Evolutionary conservation across 1,139 yeast genomes (phyloP), one percentile per base, ranked within the genome.

Genomic region (Candida neerlandica): DNA sequence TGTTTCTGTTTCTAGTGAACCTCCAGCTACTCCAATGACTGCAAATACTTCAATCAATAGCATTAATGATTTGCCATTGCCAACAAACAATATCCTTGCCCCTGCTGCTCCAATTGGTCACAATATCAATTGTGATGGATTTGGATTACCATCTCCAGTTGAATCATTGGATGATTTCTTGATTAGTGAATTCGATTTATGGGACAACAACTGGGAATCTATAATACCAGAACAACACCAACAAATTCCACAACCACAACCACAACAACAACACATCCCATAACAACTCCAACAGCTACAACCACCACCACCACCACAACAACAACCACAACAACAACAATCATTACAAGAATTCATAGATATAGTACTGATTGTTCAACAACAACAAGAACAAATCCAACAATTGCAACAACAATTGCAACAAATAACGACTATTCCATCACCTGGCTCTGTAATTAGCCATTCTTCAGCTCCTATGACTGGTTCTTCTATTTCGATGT

Each of bases 311-410:
- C 49, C 43, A 43, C 33, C 26, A 37, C 52, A 41, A 41, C 51
- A 43, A 45, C 44, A 37, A 42, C 49, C 43, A 43, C 33, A 35
- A 37, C 52, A 41, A 41, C 51, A 43, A 45, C 37, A 29, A 16
- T 44, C 35, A 32, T 32, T 21, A 18, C 50, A 47, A 46, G 47
- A 47, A 10, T 33, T 23, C 41, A 26, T 43, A 7, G 45, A 43
- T 27, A 43, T 43, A 23, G 38, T 43, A 18, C 39, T 26, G 47
- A 42, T 32, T 44, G 59, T 64, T 58, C 51, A 61, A 50, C 61
- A 61, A 52, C 70, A 65, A 52, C 54, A 57, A 35, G 59, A 60
- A 49, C 67, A 63, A 53, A 61, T 62, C 42, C 67, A 63, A 52
- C 58, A 50, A 51, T 62, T 63, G 49, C 65, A 63, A 56, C 64